A percentile compares a stretch with the other conserved stretches of the same genome.
Evolutionary conservation across 2,329 filamentous ascomycete genomes (phyloP).

Genomic region (Ophidiomyces ophidiicola): DNA sequence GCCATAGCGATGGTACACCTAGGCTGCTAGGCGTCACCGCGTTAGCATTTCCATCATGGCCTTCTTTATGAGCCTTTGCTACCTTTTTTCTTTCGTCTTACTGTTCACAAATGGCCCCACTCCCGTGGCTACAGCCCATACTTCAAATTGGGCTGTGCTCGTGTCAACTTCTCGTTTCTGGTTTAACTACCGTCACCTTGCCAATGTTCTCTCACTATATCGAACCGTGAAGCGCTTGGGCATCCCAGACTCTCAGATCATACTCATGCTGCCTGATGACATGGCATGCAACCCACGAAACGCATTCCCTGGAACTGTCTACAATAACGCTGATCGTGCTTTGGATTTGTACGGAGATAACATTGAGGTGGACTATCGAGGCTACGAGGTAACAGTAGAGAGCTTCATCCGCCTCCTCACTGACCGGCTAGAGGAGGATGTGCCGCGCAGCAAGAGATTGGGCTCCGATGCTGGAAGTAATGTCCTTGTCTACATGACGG

Average conservation of each 20-base stretch:
- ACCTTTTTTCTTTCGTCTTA: slow-evolving; percentile 18
- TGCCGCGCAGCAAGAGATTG: slow-evolving; percentile 84
- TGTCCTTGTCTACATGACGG: slow-evolving; percentile 98
- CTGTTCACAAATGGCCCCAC: slow-evolving; percentile 7
- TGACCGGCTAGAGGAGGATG: slow-evolving; percentile 85
- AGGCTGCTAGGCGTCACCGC: background rate
- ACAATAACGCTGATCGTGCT: slow-evolving; percentile 92
- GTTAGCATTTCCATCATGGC: background rate
- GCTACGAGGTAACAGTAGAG: slow-evolving; percentile 97
- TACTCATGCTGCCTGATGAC: slow-evolving; percentile 98
- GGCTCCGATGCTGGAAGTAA: slow-evolving; percentile 93
- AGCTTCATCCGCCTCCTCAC: slow-evolving; percentile 95
- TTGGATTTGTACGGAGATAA: slow-evolving; percentile 97
- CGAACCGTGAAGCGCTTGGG: slow-evolving; percentile 95
- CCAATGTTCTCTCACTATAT: slow-evolving; percentile 94
- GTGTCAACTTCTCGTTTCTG: slow-evolving; percentile 97
- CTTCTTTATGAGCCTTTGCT: slow-evolving; percentile 11
- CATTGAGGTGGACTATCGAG: slow-evolving; percentile 96
- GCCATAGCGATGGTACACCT: slow-evolving; percentile 1
- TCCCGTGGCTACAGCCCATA: slow-evolving; percentile 46
- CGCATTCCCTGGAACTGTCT: slow-evolving; percentile 92
- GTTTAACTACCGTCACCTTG: slow-evolving; percentile 99
- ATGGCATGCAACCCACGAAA: slow-evolving; percentile 99
- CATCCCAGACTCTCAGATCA: slow-evolving; percentile 97
- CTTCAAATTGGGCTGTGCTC: slow-evolving; percentile 98